Evolutionary conservation across 1,284 basidiomycete species (phyloP), one percentile per base, ranked within the genome.

Genomic region (Leccinum pachyderme): DNA sequence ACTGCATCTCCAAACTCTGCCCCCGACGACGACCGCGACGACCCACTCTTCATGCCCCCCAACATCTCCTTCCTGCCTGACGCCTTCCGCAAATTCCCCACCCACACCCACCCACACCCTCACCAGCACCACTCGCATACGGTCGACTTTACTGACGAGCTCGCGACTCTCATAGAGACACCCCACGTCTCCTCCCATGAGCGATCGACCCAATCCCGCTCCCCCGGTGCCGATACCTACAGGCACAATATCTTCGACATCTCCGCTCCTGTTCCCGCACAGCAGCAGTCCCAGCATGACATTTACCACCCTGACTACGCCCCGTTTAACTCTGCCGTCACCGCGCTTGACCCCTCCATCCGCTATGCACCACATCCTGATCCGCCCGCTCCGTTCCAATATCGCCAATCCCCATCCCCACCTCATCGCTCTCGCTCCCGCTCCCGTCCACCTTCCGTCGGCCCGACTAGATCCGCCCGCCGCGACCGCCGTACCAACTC

Each of bases 191-290:
- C 69, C 49, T 73, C 75, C 11, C 74, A 79, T 57, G 78, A 69
- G 52, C 66, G 72, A 57, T 69, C 69, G 0, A 68, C 68, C 28
- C 57, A 69, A 39, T 61, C 64, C 2, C 72, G 70, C 55, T 63
- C 63, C 0, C 61, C 67, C 60, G 68, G 76, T 57, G 70, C 72
- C 45, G 71, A 75, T 24, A 68, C 72, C 15, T 73, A 73, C 46
- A 78, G 82, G 5, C 86, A 87, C 75, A 85, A 86, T 71, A 87
- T 89, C 64, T 89, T 88, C 51, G 86, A 89, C 71, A 83, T 87
- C 68, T 78, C 78, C 53, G 78, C 79, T 2, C 77, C 79, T 13
- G 49, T 65, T 5, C 51, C 63, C 24, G 41, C 63, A 9, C 68
- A 63, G 12, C 53, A 59, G 11, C 61, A 61, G 32, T 9, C 0